phyloP scores from a whole-genome alignment of 1,284 basidiomycete genomes.

The Cryptococcus sp. region DNA sequence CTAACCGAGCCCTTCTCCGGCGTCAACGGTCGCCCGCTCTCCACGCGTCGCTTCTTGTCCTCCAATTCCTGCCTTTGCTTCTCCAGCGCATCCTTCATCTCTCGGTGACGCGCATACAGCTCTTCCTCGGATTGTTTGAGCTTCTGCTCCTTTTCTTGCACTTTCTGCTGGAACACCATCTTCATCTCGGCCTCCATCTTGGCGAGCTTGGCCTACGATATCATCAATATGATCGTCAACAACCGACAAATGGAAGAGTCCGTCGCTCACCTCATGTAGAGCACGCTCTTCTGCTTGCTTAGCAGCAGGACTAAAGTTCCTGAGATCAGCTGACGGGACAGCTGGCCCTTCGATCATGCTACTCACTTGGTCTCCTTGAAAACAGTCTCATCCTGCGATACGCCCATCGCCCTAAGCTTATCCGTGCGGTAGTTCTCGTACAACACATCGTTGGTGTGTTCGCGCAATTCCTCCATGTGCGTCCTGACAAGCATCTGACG shows the following conservation, averaged over 20 bases:
- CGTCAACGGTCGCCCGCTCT: constrained; percentile 89
- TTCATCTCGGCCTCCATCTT: constrained; percentile 99
- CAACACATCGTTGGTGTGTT: constrained; percentile 87
- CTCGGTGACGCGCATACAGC: constrained; percentile 92
- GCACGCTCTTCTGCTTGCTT: constrained; percentile 93
- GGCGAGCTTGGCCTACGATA: constrained; percentile 72
- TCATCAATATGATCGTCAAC: constrained; percentile 6
- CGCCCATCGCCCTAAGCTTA: constrained; percentile 91
- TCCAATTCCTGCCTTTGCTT: constrained; percentile 94
- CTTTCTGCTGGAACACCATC: constrained; percentile 99
- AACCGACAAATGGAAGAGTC: not conserved
- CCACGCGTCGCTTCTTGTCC: constrained; percentile 96
- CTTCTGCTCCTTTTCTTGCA: constrained; percentile 96
- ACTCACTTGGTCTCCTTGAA: constrained; percentile 98
- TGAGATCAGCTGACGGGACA: not conserved
- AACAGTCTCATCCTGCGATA: constrained; percentile 90
- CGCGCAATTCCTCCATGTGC: constrained; percentile 96
- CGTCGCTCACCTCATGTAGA: constrained; percentile 65
- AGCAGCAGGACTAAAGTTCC: constrained; percentile 72
- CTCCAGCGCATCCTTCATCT: constrained; percentile 98
- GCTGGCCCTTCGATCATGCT: not conserved
- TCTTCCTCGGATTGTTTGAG: constrained; percentile 98
- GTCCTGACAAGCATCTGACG: constrained; percentile 97
- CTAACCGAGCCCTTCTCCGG: constrained; percentile 74
- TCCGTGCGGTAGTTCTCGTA: constrained; percentile 97